phyloP scores from a whole-genome alignment of 192 early-diverging fungal species.

The Obelidium mucronatum region DNA sequence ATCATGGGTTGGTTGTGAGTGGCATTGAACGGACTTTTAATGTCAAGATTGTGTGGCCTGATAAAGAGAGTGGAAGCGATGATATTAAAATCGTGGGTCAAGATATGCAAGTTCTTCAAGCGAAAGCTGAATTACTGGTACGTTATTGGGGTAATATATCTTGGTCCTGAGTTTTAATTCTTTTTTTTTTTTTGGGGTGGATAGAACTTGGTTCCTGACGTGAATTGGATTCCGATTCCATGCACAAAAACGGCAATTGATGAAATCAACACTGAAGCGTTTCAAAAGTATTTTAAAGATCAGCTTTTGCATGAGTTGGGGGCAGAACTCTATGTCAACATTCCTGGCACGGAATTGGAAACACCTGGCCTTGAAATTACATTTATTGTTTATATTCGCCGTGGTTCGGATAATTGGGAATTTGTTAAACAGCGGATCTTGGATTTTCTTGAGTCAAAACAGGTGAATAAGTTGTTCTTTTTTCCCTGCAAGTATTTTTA shows the following conservation, averaged over 20 bases:
- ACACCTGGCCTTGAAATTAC: slow-evolving; percentile 32
- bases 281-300: slow-evolving; percentile 36
- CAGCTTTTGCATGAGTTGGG: slow-evolving; percentile 37
- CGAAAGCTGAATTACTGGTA: slow-evolving; percentile 60
- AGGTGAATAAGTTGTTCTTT: too few species aligned
- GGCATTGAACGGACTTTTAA: slow-evolving; percentile 66
- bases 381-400: slow-evolving; percentile 44
- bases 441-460: slow-evolving; percentile 44
- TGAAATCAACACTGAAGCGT: slow-evolving; percentile 57
- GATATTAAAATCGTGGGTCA: slow-evolving; percentile 64
- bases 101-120: slow-evolving; percentile 62
- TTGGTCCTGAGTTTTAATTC: background rate
- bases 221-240: slow-evolving; percentile 62
- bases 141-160: slow-evolving; percentile 34
- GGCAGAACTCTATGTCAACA: slow-evolving; percentile 45
- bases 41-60: slow-evolving; percentile 68
- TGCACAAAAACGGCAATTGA: slow-evolving; percentile 41
- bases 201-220: slow-evolving; percentile 63
- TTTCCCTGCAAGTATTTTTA: too few species aligned
- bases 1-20: slow-evolving; percentile 51
- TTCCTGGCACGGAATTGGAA: slow-evolving; percentile 9
- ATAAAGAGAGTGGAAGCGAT: slow-evolving; percentile 69
- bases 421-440: slow-evolving; percentile 49
- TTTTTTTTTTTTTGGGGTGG: background rate
- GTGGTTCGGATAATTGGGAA: slow-evolving; percentile 44